Base-by-base conservation (phyloP, 1,284 basidiomycete genomes). In the Anthracocystis walkeri region DNA sequence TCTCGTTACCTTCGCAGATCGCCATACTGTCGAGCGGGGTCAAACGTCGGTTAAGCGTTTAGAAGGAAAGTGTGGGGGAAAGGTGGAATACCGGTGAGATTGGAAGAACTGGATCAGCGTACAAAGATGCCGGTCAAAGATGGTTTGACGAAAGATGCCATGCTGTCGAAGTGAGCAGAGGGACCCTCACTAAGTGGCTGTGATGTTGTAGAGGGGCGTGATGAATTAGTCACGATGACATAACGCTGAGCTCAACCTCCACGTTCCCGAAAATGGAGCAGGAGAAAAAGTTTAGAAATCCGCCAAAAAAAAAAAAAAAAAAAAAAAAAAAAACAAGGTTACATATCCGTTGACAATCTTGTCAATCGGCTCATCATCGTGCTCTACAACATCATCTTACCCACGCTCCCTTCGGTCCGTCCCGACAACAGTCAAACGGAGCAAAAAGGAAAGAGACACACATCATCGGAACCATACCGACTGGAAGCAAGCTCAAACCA, bases 331-430 rank as follows among this genome's bases (percentile, higher is more conserved):
- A 48, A 18, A 48, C 14, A 48, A 3, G 8, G 14, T 20, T 20
- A n/a, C 27, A 31, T 48, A 25, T 14, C 38, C 29, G 27, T 20
- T 38, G 2, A 38, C 35, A 49, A 20, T 7, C 27, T 33, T 49
- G 48, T 46, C 58, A 44, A 23, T 46, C 29, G 18, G 49, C 58
- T 60, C 58, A 46, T 60, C 50, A 38, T 60, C 27, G 35, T 27
- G 11, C 18, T 33, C 38, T 33, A 7, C 35, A 35, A 25, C 35
- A 38, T 21, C 51, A 41, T 35, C 49, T 20, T 21, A 18, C 20
- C 38, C 42, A 23, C 40, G 21, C 38, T n/a, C 38, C 14, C 3
- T n/a, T 46, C 58, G 49, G 42, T 21, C 7, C 21, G 4, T 21
- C 58, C 58, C 58, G 40, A 52, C 16, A 2, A 49, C 29, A 49